Percentiles rank a stretch among this genome's conserved stretches.
Evolutionary conservation across 805 yeast species (phyloP).

Genomic region (Nadsonia fulvescens): DNA sequence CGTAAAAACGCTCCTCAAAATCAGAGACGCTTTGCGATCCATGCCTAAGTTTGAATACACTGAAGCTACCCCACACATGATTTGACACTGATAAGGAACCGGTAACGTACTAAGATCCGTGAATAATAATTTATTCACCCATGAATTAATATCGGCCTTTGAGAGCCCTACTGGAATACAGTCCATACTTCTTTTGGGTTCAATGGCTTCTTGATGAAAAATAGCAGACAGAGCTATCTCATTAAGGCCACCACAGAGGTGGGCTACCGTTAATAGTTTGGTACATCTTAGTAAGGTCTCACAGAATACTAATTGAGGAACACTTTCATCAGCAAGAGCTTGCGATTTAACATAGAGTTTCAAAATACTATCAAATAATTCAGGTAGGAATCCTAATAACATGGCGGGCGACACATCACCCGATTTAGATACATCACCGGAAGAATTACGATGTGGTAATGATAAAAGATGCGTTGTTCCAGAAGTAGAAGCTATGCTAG

Average conservation of each 20-base stretch:
- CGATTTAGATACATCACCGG: background rate
- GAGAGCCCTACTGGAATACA: slow-evolving; percentile 12
- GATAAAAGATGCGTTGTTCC: background rate
- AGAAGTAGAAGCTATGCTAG: background rate
- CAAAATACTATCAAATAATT: slow-evolving; percentile 17
- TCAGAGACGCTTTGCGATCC: slow-evolving; percentile 29
- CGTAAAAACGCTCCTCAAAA: slow-evolving; percentile 4
- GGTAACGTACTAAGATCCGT: slow-evolving; percentile 35
- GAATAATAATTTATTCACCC: slow-evolving; percentile 30
- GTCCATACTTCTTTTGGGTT: slow-evolving; percentile 5
- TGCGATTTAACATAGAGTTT: slow-evolving; percentile 31
- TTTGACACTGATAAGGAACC: too few relatives aligned
- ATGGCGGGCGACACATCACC: slow-evolving; percentile 1
- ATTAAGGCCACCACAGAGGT: slow-evolving; percentile 31
- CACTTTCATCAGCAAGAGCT: slow-evolving; percentile 47
- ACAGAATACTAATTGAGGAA: slow-evolving; percentile 64
- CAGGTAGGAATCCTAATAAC: slow-evolving; percentile 10
- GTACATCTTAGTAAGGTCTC: slow-evolving; percentile 51
- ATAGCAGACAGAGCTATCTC: slow-evolving; percentile 25
- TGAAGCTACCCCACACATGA: slow-evolving; percentile 46
- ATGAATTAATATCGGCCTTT: slow-evolving; percentile 27
- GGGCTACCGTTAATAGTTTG: slow-evolving; percentile 37
- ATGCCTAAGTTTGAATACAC: slow-evolving; percentile 45
- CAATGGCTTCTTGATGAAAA: slow-evolving; percentile 17
- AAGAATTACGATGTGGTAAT: slow-evolving; percentile 2